Evolutionary conservation across 1,139 yeast genomes (phyloP).

Genomic region (Debaryomyces singareniensis): DNA sequence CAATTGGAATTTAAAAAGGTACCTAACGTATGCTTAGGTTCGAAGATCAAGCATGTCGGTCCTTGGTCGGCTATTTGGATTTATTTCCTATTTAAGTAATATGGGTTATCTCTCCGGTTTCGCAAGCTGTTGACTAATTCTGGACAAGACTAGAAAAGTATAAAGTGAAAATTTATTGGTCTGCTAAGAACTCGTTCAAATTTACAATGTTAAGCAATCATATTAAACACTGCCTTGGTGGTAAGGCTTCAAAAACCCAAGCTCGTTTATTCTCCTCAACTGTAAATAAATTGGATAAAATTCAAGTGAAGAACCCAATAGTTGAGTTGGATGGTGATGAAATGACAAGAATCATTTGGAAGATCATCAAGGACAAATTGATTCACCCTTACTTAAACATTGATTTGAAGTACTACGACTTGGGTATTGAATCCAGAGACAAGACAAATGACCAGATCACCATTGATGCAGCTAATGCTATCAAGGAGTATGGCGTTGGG

Average conservation of each 20-base stretch:
- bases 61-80: no score
- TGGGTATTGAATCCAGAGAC: conserved; percentile 67
- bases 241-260: conserved; percentile 1
- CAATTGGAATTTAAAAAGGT: no score
- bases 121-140: no score
- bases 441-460: conserved; percentile 69
- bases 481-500: conserved; percentile 71
- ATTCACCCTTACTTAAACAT: conserved; percentile 66
- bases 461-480: conserved; percentile 70
- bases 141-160: no score
- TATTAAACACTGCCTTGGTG: no score
- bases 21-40: no score
- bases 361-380: conserved; percentile 62
- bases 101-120: no score
- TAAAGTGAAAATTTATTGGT: no score
- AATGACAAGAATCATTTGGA: conserved; percentile 84
- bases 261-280: conserved; percentile 19
- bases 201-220: no score
- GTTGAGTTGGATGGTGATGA: conserved; percentile 86
- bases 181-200: no score
- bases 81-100: no score
- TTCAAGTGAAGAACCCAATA: conserved; percentile 63
- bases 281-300: conserved; percentile 36
- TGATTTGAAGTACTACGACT: conserved; percentile 70
- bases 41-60: no score